Conservation (phyloP, 208 protist species). For the Acanthamoeba quina region DNA sequence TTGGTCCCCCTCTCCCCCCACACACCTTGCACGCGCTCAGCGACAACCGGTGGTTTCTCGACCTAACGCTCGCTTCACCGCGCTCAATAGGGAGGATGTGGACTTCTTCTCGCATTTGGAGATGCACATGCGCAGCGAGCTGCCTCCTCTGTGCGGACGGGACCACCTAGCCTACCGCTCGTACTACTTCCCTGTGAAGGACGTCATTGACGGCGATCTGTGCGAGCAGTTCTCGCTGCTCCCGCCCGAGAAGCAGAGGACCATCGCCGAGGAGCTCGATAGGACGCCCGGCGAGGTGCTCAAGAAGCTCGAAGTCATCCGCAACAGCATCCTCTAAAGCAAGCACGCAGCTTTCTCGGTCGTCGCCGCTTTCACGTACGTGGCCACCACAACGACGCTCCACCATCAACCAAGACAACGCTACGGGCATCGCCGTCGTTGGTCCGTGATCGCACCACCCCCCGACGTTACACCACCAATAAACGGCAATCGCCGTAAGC, state of each 20-base stretch:
- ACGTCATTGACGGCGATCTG: conserved; percentile 94
- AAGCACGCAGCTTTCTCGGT: not conserved
- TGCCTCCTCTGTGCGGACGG: conserved; percentile 89
- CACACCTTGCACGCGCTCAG: too few species aligned
- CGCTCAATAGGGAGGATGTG: conserved; percentile 87
- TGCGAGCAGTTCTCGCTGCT: conserved; percentile 91
- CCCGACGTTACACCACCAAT: not conserved
- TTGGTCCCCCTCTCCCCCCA: not conserved
- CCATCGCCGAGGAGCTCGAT: conserved; percentile 90
- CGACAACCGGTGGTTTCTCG: not conserved
- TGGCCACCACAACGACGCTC: not conserved
- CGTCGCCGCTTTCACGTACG: too few species aligned
- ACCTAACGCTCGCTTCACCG: not conserved
- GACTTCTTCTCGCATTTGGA: conserved; percentile 93
- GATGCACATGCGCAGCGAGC: conserved; percentile 91
- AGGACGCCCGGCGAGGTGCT: conserved; percentile 87
- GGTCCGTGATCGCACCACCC: too few species aligned
- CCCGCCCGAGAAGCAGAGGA: conserved; percentile 78
- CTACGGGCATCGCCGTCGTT: too few species aligned
- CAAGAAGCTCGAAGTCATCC: conserved; percentile 93
- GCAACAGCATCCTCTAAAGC: conserved; percentile 79
- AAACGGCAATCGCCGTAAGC: not conserved
- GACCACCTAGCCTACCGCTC: conserved; percentile 93
- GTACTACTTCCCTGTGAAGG: conserved; percentile 92
- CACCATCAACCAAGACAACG: not conserved